Base-by-base conservation (phyloP, 1,139 yeast species). In the Yamadazyma kanchanaburiensis region DNA sequence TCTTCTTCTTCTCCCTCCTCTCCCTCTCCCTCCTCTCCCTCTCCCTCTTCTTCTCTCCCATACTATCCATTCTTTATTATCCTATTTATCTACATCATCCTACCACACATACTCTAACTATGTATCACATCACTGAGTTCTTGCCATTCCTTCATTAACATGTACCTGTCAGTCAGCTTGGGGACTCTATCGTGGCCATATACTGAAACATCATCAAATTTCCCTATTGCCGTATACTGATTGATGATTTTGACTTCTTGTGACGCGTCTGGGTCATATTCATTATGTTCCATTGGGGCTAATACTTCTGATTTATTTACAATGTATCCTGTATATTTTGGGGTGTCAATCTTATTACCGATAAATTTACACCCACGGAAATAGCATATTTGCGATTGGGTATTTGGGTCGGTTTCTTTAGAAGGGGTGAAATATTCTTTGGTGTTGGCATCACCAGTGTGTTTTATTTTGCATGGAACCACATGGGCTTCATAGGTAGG, bases 101-200 rank as follows among this genome's bases (percentile, higher is more conserved):
- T n/a, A n/a, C n/a, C n/a, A n/a, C n/a, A n/a, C n/a, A n/a, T n/a
- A n/a, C n/a, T 5, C 13, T 22, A 22, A 5, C n/a, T 5, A 39
- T 65, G 70, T 13, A 67, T 47, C 12, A 61, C 49, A 12, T 46
- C 47, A 27, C 65, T 50, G 12, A 67, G 43, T 4, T 49, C 49
- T 9, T 47, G 39, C 64, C 64, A 65, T 40, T 67, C 72, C 2
- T 46, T 43, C n/a, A 64, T 41, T 30, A 60, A 36, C 7, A 43
- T 35, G 60, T 68, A 65, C 29, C 61, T 60, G 37, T 58, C 58
- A 24, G 48, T 48, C 42, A 44, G 55, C 3, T 51, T 49, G 4
- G 58, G 52, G n/a, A 37, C 32, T 3, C 57, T 37, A 34, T 67
- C 74, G 33, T 68, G 74, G 12, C 73, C 73, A 39, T 54, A 68